Evolutionary conservation across 768 basidiomycete species (phyloP).

Genomic region (Agaricus bisporus): DNA sequence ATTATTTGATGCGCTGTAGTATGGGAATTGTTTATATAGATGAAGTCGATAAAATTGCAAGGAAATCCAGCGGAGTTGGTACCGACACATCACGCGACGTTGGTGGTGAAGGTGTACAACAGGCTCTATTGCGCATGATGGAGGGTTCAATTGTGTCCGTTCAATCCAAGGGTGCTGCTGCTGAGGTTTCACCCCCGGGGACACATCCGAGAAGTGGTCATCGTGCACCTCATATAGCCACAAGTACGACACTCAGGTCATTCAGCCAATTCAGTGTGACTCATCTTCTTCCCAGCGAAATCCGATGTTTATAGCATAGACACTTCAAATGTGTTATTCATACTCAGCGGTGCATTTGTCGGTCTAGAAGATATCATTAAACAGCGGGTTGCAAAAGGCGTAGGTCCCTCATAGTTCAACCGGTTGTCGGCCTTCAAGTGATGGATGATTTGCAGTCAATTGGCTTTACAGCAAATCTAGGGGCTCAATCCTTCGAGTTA

Average conservation of each 20-base stretch:
- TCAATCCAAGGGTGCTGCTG: slow-evolving; percentile 58
- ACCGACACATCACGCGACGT: slow-evolving; percentile 79
- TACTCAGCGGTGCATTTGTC: slow-evolving; percentile 92
- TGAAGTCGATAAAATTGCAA: slow-evolving; percentile 91
- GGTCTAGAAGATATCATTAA: slow-evolving; percentile 82
- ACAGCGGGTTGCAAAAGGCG: slow-evolving; percentile 77
- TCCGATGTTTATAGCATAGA: slow-evolving; percentile 73
- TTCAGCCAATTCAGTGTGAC: background rate
- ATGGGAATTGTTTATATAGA: slow-evolving; percentile 96
- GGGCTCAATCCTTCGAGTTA: slow-evolving; percentile 26
- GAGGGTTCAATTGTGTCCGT: slow-evolving; percentile 86
- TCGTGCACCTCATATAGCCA: slow-evolving; percentile 35
- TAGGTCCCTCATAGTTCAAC: slow-evolving; percentile 30
- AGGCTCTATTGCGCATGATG: slow-evolving; percentile 88
- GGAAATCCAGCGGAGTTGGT: slow-evolving; percentile 45
- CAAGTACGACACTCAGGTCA: slow-evolving; percentile 21
- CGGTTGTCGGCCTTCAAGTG: background rate
- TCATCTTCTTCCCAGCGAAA: slow-evolving; percentile 29
- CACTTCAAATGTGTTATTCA: slow-evolving; percentile 91
- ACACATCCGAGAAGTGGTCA: slow-evolving; percentile 45
- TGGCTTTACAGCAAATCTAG: slow-evolving; percentile 54
- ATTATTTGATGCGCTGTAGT: slow-evolving; percentile 30
- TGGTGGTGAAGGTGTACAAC: slow-evolving; percentile 94
- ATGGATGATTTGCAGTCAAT: slow-evolving; percentile 59
- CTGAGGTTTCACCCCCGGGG: slow-evolving; percentile 42